Base-by-base conservation (phyloP, 2,329 filamentous ascomycete species). In the Plenodomus tracheiphilus region DNA sequence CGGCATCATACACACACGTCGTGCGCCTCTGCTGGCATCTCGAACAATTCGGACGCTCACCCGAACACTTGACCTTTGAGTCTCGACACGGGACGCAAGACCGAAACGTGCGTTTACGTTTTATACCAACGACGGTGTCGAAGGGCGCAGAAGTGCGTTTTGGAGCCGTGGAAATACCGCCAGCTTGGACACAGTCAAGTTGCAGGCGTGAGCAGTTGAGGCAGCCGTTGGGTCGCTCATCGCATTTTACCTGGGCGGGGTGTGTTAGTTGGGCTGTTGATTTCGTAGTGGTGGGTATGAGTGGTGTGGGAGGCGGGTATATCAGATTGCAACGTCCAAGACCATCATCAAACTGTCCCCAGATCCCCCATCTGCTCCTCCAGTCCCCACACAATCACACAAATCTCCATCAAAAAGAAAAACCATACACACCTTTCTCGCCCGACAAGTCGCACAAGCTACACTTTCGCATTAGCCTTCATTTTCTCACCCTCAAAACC, bases 31-130 rank as follows among this genome's bases (percentile, higher is more conserved):
- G 63, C 28, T 56, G 59, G 39, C 66, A 69, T 30, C 66, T 55
- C 38, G 58, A 58, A 38, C 66, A 68, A 3, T 54, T 60, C 18
- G 65, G 65, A 17, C 65, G 46, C 48, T 67, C 64, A n/a, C 65
- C 65, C 15, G 64, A 64, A 35, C 65, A 68, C 39, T 66, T 68
- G 44, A 68, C 64, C 41, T 68, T 68, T 10, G 62, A 64, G 32
- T 67, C 63, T 28, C 65, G 58, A 43, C 65, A 68, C 3, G 61
- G 58, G 13, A 67, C 58, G 34, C 65, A 68, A 6, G 65, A 66
- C 19, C 65, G 56, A 36, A 67, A 68, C 1, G 65, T 68, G 11
- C 65, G 59, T 42, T 67, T 68, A 16, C 65, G 57, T 52, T 68
- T 68, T 46, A 67, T 65, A 10, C 64, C 62, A 11, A 59, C 58